These are phyloP conservation scores for Chondrus crispus DNA, from an alignment of 23 red algal species.

Conservation along the genomic window DNA sequence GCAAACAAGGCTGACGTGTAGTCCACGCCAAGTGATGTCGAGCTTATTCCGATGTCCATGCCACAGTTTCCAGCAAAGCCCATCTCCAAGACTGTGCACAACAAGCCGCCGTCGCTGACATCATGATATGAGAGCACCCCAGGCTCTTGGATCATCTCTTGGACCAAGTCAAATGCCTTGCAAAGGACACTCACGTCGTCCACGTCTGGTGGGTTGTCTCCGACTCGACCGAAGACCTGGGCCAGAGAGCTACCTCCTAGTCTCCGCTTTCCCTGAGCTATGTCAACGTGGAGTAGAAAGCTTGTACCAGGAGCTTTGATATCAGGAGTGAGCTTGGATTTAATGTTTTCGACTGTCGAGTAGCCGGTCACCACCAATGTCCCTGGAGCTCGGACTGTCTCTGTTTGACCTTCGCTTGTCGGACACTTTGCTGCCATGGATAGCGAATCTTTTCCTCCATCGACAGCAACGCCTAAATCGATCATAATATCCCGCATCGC, in stretches of 20 bases:
- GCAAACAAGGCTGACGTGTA: slow-evolving; percentile 52
- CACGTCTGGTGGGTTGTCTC: slow-evolving; percentile 75
- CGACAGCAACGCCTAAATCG: slow-evolving; percentile 81
- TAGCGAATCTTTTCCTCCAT: slow-evolving; percentile 97
- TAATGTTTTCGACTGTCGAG: slow-evolving; percentile 73
- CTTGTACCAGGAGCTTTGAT: slow-evolving; percentile 74
- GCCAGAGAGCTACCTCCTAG: slow-evolving; percentile 85
- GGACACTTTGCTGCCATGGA: slow-evolving; percentile 94
- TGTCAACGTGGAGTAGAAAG: slow-evolving; percentile 67
- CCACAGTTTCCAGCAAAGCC: slow-evolving; percentile 98
- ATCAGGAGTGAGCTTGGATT: slow-evolving; percentile 73
- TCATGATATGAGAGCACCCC: slow-evolving; percentile 91
- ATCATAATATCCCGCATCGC: slow-evolving; percentile 85
- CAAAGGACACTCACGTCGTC: slow-evolving; percentile 44
- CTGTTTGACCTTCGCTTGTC: neutral
- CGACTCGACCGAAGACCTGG: slow-evolving; percentile 83
- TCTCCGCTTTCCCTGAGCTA: slow-evolving; percentile 53
- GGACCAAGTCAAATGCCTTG: slow-evolving; percentile 77
- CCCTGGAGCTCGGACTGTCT: slow-evolving; percentile 90
- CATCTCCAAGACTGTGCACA: slow-evolving; percentile 88
- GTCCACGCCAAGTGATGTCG: neutral
- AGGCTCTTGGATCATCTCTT: slow-evolving; percentile 46
- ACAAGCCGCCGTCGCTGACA: slow-evolving; percentile 84
- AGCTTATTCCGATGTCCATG: slow-evolving; percentile 62
- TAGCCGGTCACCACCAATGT: slow-evolving; percentile 94